A percentile compares a stretch with the other conserved stretches of the same genome.
Evolutionary conservation across 106 monocot species (phyloP).

Genomic region (Posidonia australis): DNA sequence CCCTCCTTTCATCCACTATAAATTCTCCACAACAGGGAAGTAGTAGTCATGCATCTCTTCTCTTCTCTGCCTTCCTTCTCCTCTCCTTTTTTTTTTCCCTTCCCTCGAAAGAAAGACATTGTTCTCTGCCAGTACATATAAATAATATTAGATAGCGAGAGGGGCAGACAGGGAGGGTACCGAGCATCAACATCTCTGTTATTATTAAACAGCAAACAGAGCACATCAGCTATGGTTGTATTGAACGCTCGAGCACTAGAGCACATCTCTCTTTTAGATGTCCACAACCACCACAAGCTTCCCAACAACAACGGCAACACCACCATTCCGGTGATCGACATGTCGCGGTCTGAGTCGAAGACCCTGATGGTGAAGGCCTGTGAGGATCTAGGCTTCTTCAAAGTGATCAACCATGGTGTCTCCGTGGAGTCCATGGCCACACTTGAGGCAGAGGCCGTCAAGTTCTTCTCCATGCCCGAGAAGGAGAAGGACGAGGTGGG

Average conservation of each 20-base stretch:
- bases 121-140: too few species aligned
- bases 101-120: too few species aligned
- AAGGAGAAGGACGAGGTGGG: constrained; percentile 27
- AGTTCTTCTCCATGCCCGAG: constrained; percentile 50
- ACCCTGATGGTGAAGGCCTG: constrained; percentile 35
- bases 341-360: constrained; percentile 18
- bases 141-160: too few species aligned
- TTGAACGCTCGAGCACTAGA: neutral
- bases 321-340: constrained; percentile 37
- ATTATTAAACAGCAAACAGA: too few species aligned
- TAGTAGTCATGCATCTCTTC: too few species aligned
- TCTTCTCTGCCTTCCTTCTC: too few species aligned
- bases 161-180: too few species aligned
- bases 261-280: constrained; percentile 5
- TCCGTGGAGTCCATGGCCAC: constrained; percentile 17
- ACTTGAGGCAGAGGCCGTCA: constrained; percentile 40
- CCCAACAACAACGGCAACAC: neutral
- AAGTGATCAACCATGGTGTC: constrained; percentile 55
- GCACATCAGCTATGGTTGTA: constrained; percentile 6
- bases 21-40: too few species aligned
- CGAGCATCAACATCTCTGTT: too few species aligned
- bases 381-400: constrained; percentile 72
- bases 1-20: too few species aligned
- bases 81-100: too few species aligned
- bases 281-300: neutral